Base-by-base conservation (phyloP, 352 stramenopile genomes). In the Phytophthora brassicae region DNA sequence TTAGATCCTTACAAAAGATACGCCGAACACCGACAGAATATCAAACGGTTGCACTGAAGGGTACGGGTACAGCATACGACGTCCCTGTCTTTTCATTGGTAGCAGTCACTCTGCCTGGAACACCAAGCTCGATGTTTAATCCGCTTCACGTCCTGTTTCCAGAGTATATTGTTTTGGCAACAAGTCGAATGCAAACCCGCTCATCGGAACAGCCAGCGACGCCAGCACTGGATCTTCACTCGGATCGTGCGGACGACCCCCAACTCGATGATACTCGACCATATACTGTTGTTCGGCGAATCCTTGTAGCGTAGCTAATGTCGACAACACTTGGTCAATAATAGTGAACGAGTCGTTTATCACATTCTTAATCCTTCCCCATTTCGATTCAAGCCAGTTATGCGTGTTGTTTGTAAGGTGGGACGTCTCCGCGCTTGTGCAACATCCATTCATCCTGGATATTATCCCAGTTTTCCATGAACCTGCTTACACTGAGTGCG, bases 271-370 rank as follows among this genome's bases (percentile, higher is more conserved):
- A 4, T 14, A 50, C 16, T 35, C 43, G 17, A 24, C 22, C 2
- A 66, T 6, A 11, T 56, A 61, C 19, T 66, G 11, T 3, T 66
- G 42, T n/a, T 61, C 43, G 1, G 39, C 39, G 2, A 50, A 61
- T 6, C 51, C 51, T 3, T 66, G 49, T 0, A 61, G 17, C 4
- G 49, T 47, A 28, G 56, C 55, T 0, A 60, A 16, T 0, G 33
- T 60, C 3, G 50, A 31, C 0, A 66, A 1, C 3, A 61, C 4
- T 8, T 55, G 24, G 4, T 64, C 56, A 28, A 52, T 64, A 0
- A 19, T n/a, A n/a, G n/a, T 22, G 2, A 33, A 57, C 3, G 29
- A 17, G 8, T 31, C 36, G 9, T 43, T 55, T n/a, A 59, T 44
- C n/a, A 53, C 48, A 22, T 50, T 24, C 24, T 38, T 50, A 12